phyloP scores from a whole-genome alignment of 495 filamentous ascomycete genomes.

The Hyphodiscus hymeniophilus region DNA sequence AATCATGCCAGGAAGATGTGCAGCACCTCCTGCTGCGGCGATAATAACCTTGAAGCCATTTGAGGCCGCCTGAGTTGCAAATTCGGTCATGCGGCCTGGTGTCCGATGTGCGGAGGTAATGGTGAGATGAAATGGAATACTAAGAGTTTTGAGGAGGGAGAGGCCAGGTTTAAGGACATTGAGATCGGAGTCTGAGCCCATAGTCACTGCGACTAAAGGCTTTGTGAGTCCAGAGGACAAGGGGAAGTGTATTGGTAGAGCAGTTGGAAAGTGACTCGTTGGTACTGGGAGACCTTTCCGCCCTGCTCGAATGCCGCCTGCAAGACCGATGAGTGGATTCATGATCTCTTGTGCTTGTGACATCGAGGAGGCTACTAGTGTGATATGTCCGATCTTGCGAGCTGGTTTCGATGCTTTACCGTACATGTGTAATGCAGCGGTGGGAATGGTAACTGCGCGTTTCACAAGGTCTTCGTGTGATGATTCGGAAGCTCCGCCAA shows the following conservation, averaged over 20 bases:
- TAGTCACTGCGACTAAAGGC: not conserved
- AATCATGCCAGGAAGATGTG: slow-evolving; percentile 88
- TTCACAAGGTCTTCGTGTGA: slow-evolving; percentile 63
- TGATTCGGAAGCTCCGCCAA: slow-evolving; percentile 62
- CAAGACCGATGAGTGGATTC: slow-evolving; percentile 52
- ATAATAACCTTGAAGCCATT: slow-evolving; percentile 1
- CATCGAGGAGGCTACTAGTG: slow-evolving; percentile 59
- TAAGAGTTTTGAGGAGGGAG: not conserved
- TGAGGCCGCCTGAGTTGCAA: not conserved
- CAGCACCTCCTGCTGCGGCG: slow-evolving; percentile 77
- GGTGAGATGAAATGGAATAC: not conserved
- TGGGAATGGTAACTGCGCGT: slow-evolving; percentile 52
- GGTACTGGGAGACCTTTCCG: slow-evolving; percentile 28
- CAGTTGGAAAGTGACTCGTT: slow-evolving; percentile 6
- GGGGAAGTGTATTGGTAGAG: slow-evolving; percentile 20
- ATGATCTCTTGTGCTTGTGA: slow-evolving; percentile 64
- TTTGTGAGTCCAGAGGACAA: slow-evolving; percentile 26
- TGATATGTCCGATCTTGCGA: slow-evolving; percentile 94
- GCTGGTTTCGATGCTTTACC: slow-evolving; percentile 81
- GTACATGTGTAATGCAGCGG: slow-evolving; percentile 75
- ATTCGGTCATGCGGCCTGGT: not conserved
- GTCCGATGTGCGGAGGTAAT: slow-evolving; percentile 5
- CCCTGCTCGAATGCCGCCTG: slow-evolving; percentile 57
- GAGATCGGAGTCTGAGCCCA: slow-evolving; percentile 3
- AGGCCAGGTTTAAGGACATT: not conserved